Evolutionary conservation across 441 rosid genomes (phyloP), one percentile per base, ranked within the genome.

Genomic region (Syzygium malaccense): DNA sequence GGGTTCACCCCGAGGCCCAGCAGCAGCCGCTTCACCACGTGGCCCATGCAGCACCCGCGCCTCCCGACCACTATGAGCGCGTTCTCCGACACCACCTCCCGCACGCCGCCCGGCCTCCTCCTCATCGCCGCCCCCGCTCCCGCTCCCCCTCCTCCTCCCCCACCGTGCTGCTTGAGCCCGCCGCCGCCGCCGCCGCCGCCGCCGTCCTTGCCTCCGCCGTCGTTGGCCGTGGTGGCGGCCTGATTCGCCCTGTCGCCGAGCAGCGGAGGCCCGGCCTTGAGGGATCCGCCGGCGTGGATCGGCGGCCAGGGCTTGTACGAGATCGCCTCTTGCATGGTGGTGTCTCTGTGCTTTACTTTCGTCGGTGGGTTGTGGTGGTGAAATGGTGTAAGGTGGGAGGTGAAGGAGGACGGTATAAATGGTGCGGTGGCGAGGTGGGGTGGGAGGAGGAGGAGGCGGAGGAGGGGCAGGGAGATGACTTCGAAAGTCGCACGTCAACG

Each of bases 1-100:
- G 99, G 99, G 87, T 96, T 96, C 57, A 94, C 99, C 1, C 99
- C 99, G 28, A 95, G 94, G 23, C 96, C 95, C 41, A 96, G 88
- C 57, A 97, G 91, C 93, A 97, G 90, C 87, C 94, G 92, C 93
- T 93, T 93, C 51, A 94, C 96, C 32, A 97, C 99, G 88, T 96
- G 98, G 92, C 95, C 93, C 99, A 97, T 95, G 90, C 99, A 97
- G 86, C 99, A 97, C 15, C 98, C 99, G 25, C 92, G 89, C 87
- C 91, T 93, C 28, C 96, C 95, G 78, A 97, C 92, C 89, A 96
- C 97, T 53, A 97, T 94, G 80, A 96, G 94, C 5, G 99, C 97
- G 91, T 95, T 96, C 91, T 95, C 98, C 30, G 91, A 92, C 32
- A 96, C 95, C 88, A 96, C 85, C 33, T 89, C 88, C 51, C 87